Evolutionary conservation across 2,329 filamentous ascomycete species (phyloP), one percentile per base, ranked within the genome.

Genomic region (Fusarium kyushuense): DNA sequence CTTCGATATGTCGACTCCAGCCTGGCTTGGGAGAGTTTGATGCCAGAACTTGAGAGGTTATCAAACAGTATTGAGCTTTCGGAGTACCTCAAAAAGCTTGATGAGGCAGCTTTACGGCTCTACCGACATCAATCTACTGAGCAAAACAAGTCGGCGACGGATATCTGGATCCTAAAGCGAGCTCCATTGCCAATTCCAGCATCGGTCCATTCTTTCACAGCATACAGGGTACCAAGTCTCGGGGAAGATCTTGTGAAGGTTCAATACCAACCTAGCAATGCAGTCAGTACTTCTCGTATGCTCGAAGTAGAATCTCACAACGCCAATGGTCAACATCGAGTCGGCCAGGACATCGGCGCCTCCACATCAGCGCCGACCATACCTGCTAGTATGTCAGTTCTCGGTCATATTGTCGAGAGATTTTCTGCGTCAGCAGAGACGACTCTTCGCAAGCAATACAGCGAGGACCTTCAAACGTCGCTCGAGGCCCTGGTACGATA

Each of bases 391-490:
- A 2, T 41, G 1, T 35, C 30, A 10, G 19, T 13, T 3, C 45
- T 48, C 33, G 19, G 13, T 5, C 29, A 25, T 9, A 48, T 48
- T 8, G 25, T 48, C 3, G 25, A 48, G 3, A 13, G 19, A 5
- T 48, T 48, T 23, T 25, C 45, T 2, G 1, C n/a, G 14, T 48
- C 45, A 6, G 33, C 29, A 13, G 13, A 25, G 2, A 41, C 38
- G 6, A 16, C 21, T 0, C 8, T 41, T 10, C 21, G 38, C 10
- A 41, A 41, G 8, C 14, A 17, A 25, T 74, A 74, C n/a, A 52
- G 72, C 3, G 29, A 62, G 1, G 72, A 74, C 5, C 68, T 74
- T 16, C 29, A 16, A 2, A 11, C 19, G 6, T 71, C 65, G 1
- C 47, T 69, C 3, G 2, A 0, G 3, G 62, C 68, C 25, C 38